Evolutionary conservation across 192 early-diverging fungal genomes (phyloP).

Genomic region (Linnemannia exigua): DNA sequence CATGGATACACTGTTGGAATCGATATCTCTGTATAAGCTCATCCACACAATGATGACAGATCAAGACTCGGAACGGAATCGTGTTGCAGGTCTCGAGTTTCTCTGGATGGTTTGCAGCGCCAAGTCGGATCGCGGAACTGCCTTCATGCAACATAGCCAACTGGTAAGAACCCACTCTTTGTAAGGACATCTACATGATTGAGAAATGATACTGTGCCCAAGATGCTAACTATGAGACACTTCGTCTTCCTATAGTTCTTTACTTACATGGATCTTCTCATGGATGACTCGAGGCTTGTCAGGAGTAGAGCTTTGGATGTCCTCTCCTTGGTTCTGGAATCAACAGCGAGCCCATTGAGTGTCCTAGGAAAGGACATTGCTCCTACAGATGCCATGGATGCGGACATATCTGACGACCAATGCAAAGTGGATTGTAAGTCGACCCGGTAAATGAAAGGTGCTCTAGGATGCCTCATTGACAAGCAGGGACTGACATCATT

Average conservation of each 20-base stretch:
- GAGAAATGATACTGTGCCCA: neutral
- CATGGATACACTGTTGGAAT: slow-evolving; percentile 47
- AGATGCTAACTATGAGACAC: neutral
- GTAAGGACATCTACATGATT: neutral
- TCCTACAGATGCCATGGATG: slow-evolving; percentile 26
- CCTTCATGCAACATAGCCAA: slow-evolving; percentile 56
- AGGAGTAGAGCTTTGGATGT: slow-evolving; percentile 62
- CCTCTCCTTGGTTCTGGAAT: slow-evolving; percentile 58
- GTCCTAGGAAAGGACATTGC: slow-evolving; percentile 25
- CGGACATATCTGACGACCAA: slow-evolving; percentile 36
- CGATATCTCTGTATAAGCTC: slow-evolving; percentile 51
- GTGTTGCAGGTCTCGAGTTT: slow-evolving; percentile 62
- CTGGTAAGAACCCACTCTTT: slow-evolving; percentile 54
- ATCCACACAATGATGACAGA: slow-evolving; percentile 55
- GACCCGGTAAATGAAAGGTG: too few relatives aligned
- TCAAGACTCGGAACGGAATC: slow-evolving; percentile 35
- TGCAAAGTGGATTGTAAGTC: slow-evolving; percentile 33
- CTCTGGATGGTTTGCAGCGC: slow-evolving; percentile 59
- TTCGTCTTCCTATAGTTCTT: slow-evolving; percentile 18
- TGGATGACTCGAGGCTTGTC: slow-evolving; percentile 54
- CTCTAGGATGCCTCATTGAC: neutral
- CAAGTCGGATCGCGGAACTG: slow-evolving; percentile 32
- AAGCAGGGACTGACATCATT: neutral
- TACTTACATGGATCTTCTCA: slow-evolving; percentile 50
- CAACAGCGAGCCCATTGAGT: slow-evolving; percentile 48